Conservation (phyloP, 257 asterid species). For the Nyctanthes arbortristis region DNA sequence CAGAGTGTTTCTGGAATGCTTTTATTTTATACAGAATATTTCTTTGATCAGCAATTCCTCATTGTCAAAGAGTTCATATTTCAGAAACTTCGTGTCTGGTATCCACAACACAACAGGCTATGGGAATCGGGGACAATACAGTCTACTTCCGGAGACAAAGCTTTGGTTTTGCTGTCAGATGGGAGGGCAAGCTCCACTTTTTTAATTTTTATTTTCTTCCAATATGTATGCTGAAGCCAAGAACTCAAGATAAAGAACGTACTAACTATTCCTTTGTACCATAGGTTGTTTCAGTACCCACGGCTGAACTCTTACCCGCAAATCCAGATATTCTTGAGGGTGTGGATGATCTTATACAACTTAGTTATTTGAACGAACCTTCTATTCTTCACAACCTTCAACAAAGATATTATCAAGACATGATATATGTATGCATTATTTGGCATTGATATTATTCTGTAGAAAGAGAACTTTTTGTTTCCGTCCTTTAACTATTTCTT, state of each 20-base stretch:
- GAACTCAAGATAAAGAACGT: neutral
- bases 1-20: neutral
- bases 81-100: slow-evolving; percentile 58
- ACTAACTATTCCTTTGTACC: slow-evolving; percentile 29
- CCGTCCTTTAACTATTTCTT: slow-evolving; percentile 25
- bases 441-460: slow-evolving; percentile 9
- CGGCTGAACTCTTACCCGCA: slow-evolving; percentile 73
- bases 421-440: slow-evolving; percentile 63
- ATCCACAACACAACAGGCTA: slow-evolving; percentile 31
- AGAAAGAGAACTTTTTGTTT: slow-evolving; percentile 11
- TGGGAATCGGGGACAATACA: slow-evolving; percentile 52
- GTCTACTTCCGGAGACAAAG: slow-evolving; percentile 43
- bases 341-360: slow-evolving; percentile 88
- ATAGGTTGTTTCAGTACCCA: slow-evolving; percentile 63
- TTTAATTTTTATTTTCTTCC: slow-evolving; percentile 9
- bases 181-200: slow-evolving; percentile 42
- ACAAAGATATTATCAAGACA: slow-evolving; percentile 62
- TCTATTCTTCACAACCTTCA: slow-evolving; percentile 90
- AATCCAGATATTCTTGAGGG: slow-evolving; percentile 89
- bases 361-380: slow-evolving; percentile 88
- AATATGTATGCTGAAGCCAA: slow-evolving; percentile 19
- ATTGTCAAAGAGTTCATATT: slow-evolving; percentile 19
- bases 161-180: slow-evolving; percentile 38
- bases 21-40: neutral
- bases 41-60: slow-evolving; percentile 2